Percentiles rank a stretch among this genome's conserved stretches.
These are phyloP conservation scores for Yarrowia keelungensis DNA, from an alignment of 805 yeast species.

Conservation along the genomic window DNA sequence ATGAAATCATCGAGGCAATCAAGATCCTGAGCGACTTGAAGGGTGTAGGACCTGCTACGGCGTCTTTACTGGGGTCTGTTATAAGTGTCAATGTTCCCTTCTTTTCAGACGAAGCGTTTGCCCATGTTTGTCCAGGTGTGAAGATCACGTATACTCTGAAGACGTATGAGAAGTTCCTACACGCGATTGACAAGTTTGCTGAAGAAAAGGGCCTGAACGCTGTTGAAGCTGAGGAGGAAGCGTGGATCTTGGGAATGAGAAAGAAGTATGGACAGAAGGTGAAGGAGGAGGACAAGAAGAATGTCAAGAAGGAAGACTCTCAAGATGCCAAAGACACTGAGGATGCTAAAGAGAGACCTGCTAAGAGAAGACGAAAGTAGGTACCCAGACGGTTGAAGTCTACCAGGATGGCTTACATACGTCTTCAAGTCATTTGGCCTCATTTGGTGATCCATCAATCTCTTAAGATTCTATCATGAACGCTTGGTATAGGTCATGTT, in stretches of 20 bases:
- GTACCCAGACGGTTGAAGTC: no score
- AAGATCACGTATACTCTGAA: slow-evolving; percentile 19
- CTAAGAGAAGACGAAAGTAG: slow-evolving; percentile 2
- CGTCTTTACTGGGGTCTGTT: slow-evolving; percentile 19
- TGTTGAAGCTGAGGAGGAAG: slow-evolving; percentile 22
- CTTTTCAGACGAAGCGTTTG: slow-evolving; percentile 34
- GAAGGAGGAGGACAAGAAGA: background rate
- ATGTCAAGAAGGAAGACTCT: background rate
- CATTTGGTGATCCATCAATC: no score
- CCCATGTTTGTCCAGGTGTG: background rate
- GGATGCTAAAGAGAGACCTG: slow-evolving; percentile 1
- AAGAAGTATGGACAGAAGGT: slow-evolving; percentile 18
- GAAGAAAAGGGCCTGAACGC: background rate
- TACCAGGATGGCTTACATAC: no score
- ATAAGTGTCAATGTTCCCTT: slow-evolving; percentile 11
- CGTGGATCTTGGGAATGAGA: slow-evolving; percentile 39
- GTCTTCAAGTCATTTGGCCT: no score
- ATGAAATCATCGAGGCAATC: slow-evolving; percentile 1
- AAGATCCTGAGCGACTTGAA: slow-evolving; percentile 17
- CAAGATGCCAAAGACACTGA: background rate
- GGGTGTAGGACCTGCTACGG: slow-evolving; percentile 34
- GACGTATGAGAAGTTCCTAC: background rate
- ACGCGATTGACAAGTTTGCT: background rate
- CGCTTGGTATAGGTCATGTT: no score
- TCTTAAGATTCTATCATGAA: no score